A percentile compares a stretch with the other conserved stretches of the same genome.
These are phyloP conservation scores for Leccinum boreale DNA, from an alignment of 768 basidiomycete genomes.

Conservation along the genomic window DNA sequence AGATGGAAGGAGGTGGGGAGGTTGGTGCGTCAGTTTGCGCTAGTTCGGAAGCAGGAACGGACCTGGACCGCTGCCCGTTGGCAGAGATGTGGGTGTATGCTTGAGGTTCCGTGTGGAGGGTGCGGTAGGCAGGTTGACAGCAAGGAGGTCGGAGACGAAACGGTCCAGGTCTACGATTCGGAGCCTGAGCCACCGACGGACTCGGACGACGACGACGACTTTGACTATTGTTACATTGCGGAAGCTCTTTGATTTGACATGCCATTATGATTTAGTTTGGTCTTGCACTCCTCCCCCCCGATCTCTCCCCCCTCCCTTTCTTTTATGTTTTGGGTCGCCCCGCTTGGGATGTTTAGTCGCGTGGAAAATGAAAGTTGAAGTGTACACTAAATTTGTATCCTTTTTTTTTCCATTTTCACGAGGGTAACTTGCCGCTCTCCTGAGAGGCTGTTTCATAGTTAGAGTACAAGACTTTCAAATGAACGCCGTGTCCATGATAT, in stretches of 20 bases:
- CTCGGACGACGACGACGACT: slow-evolving; percentile 25
- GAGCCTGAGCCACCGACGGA: slow-evolving; percentile 21
- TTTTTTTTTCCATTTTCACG: not conserved
- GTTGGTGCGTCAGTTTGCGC: slow-evolving; percentile 21
- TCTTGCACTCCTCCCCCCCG: not conserved
- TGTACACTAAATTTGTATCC: slow-evolving; percentile 2
- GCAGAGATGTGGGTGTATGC: not conserved
- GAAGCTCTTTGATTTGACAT: slow-evolving; percentile 5
- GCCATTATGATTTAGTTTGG: not conserved
- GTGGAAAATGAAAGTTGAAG: not conserved
- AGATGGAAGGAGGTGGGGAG: slow-evolving; percentile 25
- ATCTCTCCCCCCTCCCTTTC: not conserved
- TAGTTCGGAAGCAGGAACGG: slow-evolving; percentile 20
- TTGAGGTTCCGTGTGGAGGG: not conserved
- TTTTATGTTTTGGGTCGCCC: not conserved
- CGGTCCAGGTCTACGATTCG: slow-evolving; percentile 18
- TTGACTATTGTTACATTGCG: slow-evolving; percentile 23
- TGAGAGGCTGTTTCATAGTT: not conserved
- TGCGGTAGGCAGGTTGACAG: not conserved
- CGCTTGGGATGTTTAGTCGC: not conserved
- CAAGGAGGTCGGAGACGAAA: slow-evolving; percentile 7
- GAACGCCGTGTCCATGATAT: no score
- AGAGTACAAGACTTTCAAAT: not conserved
- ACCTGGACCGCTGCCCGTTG: slow-evolving; percentile 10
- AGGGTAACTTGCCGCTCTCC: not conserved